These are phyloP conservation scores for Rubia balearica DNA, from an alignment of 305 asterid species.

Conservation along the genomic window DNA sequence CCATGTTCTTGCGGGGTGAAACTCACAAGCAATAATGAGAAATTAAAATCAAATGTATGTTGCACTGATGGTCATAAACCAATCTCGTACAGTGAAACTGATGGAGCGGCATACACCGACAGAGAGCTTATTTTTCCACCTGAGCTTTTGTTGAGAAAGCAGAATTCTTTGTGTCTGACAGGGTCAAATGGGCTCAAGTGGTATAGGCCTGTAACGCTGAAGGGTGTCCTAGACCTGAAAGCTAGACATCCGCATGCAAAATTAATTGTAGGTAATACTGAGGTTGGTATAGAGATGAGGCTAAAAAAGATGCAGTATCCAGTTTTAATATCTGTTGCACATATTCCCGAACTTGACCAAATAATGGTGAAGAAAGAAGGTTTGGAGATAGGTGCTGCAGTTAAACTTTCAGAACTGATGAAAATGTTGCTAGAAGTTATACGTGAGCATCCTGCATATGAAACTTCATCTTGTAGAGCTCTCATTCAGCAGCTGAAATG, in stretches of 20 bases:
- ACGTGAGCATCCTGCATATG: constrained; percentile 39
- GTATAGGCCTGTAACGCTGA: constrained; percentile 73
- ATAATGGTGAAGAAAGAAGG: constrained; percentile 55
- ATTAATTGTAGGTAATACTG: constrained; percentile 84
- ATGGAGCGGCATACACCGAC: constrained; percentile 64
- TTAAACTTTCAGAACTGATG: constrained; percentile 64
- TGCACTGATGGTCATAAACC: constrained; percentile 34
- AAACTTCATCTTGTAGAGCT: constrained; percentile 78
- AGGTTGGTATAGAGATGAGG: constrained; percentile 87
- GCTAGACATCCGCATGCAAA: constrained; percentile 57
- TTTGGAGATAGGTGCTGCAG: constrained; percentile 85
- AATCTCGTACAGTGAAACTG: constrained; percentile 51
- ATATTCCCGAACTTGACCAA: constrained; percentile 66
- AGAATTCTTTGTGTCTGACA: constrained; percentile 39
- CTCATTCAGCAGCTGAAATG: constrained; percentile 72
- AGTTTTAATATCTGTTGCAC: constrained; percentile 56
- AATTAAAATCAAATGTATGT: constrained; percentile 22
- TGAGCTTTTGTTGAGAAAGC: constrained; percentile 61
- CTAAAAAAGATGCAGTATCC: constrained; percentile 68
- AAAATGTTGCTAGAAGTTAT: constrained; percentile 40
- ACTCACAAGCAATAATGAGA: constrained; percentile 26
- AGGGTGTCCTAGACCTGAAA: constrained; percentile 58
- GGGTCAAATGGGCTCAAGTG: constrained; percentile 74
- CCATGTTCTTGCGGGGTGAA: constrained; percentile 76
- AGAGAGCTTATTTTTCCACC: constrained; percentile 95